Evolutionary conservation across 345 rosid species (phyloP), one percentile per base, ranked within the genome.

Genomic region (Populus ilicifolia): DNA sequence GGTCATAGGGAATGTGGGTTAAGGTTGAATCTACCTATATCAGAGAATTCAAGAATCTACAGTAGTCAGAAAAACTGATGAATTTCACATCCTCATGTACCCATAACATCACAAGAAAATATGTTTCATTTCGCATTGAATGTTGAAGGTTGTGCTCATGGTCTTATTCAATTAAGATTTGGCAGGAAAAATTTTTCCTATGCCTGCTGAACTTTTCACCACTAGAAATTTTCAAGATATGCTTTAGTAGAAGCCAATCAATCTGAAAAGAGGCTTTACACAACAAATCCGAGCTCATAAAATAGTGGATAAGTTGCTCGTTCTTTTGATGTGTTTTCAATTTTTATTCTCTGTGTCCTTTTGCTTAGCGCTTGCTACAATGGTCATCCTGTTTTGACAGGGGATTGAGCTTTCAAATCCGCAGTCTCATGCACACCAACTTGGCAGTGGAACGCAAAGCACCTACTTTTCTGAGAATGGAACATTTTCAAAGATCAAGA

Each of bases 401-500:
- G 98, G 98, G 41, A 95, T 95, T 70, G 99, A 95, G 83, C 88
- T 95, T 33, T 72, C 93, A 48, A 95, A 95, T 81, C 99, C 98
- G 43, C 96, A 91, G 75, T 97, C 97, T 18, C 88, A 88, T 76
- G 90, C 86, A 5, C 88, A 91, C 86, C 92, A 91, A 78, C 86
- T 90, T 17, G 98, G 93, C 38, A 85, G 94, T 80, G 97, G 98
- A 70, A 93, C 92, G 69, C 99, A 93, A 76, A 95, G 99, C 82
- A 95, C 98, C 8, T 95, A 93, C 84, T 95, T 95, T 83, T 95
- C 99, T 0, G 99, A 93, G 81, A 90, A 92, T 0, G 98, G 98
- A 72, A 87, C 99, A 17, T 95, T 95, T 83, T 93, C 98, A 2
- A 95, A 87, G 88, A 90, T 95, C 78, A 93, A 87, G 91, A 90